Conservation (phyloP, 2,329 filamentous ascomycete species). For the Fusarium fracticaudum region DNA sequence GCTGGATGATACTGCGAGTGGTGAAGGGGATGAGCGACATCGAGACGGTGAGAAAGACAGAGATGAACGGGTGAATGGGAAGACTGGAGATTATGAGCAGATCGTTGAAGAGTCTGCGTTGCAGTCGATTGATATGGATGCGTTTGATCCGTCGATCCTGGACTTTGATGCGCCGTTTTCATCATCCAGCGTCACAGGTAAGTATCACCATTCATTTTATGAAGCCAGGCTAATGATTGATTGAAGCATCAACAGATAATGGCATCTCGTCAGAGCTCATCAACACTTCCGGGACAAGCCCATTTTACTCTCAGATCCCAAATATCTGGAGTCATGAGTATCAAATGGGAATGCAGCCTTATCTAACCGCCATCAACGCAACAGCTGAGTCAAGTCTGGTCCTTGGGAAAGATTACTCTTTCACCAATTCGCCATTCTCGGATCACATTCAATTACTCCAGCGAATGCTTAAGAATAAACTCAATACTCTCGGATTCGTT, state of each 20-base stretch:
- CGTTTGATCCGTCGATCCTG: conserved; percentile 6
- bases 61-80: not conserved
- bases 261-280: conserved; percentile 1
- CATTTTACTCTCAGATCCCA: conserved; percentile 40
- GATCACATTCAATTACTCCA: conserved; percentile 45
- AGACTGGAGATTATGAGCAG: accelerated
- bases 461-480: conserved; percentile 38
- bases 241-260: not conserved
- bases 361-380: conserved; percentile 39
- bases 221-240: accelerated
- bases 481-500: conserved; percentile 24
- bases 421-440: conserved; percentile 46
- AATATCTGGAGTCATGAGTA: conserved; percentile 47
- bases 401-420: conserved; percentile 38
- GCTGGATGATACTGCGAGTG: conserved; percentile 28
- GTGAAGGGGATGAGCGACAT: not conserved
- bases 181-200: not conserved
- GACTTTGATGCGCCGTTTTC: conserved; percentile 5
- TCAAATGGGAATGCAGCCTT: conserved; percentile 44
- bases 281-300: conserved; percentile 14
- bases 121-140: not conserved
- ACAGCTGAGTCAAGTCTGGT: conserved; percentile 32
- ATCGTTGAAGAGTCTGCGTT: not conserved
- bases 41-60: not conserved
- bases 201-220: accelerated